phyloP scores from a whole-genome alignment of 768 basidiomycete species.

The Mycena rebaudengoi region DNA sequence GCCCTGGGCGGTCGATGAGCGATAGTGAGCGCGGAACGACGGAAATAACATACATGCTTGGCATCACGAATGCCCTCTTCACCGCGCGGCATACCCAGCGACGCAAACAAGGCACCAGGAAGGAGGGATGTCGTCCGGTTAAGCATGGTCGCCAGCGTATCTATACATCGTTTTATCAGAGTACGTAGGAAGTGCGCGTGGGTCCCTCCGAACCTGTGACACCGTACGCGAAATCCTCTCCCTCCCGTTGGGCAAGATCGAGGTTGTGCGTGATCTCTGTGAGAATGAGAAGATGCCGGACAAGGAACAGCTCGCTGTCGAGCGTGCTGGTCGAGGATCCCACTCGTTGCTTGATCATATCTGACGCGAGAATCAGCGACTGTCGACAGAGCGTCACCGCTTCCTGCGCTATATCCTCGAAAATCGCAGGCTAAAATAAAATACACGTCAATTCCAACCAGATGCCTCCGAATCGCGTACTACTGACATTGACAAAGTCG shows the following conservation, averaged over 20 bases:
- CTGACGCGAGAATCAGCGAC: conserved; percentile 79
- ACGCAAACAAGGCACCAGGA: conserved; percentile 75
- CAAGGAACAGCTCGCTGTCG: conserved; percentile 87
- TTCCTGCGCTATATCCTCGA: conserved; percentile 96
- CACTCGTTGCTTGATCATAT: conserved; percentile 62
- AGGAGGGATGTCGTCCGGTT: conserved; percentile 66
- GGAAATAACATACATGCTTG: conserved; percentile 62
- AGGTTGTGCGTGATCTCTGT: conserved; percentile 89
- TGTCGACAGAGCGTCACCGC: conserved; percentile 84
- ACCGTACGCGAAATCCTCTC: conserved; percentile 47
- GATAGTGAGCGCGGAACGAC: not conserved
- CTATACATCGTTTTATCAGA: conserved; percentile 37
- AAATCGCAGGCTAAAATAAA: conserved; percentile 81
- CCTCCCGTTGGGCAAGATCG: conserved; percentile 64
- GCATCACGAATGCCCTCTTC: conserved; percentile 75
- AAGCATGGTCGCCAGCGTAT: conserved; percentile 68
- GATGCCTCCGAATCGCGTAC: not conserved
- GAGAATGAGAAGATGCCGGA: conserved; percentile 88
- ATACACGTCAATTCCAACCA: not conserved
- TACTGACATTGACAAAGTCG: conserved; percentile 87
- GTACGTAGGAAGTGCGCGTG: no score
- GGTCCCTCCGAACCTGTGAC: conserved; percentile 78
- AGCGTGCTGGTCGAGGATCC: conserved; percentile 53
- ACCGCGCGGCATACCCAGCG: conserved; percentile 69
- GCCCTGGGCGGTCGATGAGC: conserved; percentile 60